Evolutionary conservation across 192 early-diverging fungal genomes (phyloP), one percentile per base, ranked within the genome.

Genomic region (Phycomyces nitens): DNA sequence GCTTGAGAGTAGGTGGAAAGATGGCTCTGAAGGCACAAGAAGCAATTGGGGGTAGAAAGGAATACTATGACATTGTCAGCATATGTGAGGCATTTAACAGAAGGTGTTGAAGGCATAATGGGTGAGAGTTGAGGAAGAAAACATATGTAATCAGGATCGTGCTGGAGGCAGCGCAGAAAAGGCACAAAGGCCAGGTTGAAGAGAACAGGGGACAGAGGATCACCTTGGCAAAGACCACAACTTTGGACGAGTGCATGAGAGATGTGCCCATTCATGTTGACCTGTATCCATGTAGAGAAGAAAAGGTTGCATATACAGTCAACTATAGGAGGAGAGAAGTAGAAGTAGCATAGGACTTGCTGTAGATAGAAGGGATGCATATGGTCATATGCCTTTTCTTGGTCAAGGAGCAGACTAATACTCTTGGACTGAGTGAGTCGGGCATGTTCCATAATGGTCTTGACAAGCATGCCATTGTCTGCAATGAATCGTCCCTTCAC

Each of bases 141-240:
- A 4, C 29, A 2, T 29, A 27, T 16, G 10, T 34, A 18, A 2
- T 24, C n/a, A 14, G 34, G 9, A 15, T 49, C 60, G 0, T 8
- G 7, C 3, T 52, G 11, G 6, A 18, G 9, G 0, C 15, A 27
- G 12, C 58, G 59, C 0, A 72, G 42, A 0, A 65, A 39, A 2
- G 69, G 62, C 24, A 56, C 8, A 70, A 57, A 16, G 15, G 2
- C 23, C 16, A 21, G 42, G 2, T 9, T 47, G 10, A 16, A 34
- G 29, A 34, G 29, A 26, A 68, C 9, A 20, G 66, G 66, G 5
- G 60, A 58, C 8, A 69, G 58, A 38, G 65, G 71, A 24, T 72
- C 65, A 3, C 71, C 62, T 24, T 74, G 72, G 11, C 63, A 53
- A 1, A 74, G 55, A 0, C 72, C 66, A 26, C 62, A 1, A 5